phyloP scores from a whole-genome alignment of 2,329 filamentous ascomycete genomes.

The Fusarium piperis region DNA sequence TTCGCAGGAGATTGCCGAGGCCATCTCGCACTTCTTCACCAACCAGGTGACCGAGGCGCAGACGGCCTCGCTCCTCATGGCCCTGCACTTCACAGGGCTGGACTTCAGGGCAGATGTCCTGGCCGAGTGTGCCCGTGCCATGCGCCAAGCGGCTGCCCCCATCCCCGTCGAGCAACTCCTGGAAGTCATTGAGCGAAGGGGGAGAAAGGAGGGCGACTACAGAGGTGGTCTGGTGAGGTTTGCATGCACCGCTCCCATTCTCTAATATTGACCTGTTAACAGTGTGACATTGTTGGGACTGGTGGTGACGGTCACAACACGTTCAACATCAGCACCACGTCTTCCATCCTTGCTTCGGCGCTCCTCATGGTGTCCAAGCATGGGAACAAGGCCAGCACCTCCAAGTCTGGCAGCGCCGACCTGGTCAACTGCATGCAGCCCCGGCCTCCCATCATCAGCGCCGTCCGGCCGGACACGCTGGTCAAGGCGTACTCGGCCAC shows the following conservation, averaged over 20 bases:
- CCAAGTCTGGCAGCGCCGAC: conserved; percentile 94
- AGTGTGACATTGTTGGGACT: conserved; percentile 95
- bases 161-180: conserved; percentile 73
- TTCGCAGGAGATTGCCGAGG: conserved; percentile 86
- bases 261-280: conserved; percentile 11
- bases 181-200: conserved; percentile 67
- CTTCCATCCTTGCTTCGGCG: conserved; percentile 89
- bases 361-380: conserved; percentile 91
- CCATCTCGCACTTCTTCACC: conserved; percentile 91
- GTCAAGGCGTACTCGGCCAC: conserved; percentile 77
- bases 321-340: conserved; percentile 97
- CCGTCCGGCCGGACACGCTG: conserved; percentile 78
- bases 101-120: conserved; percentile 88
- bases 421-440: conserved; percentile 81
- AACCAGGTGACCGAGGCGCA: conserved; percentile 90
- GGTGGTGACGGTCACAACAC: conserved; percentile 97
- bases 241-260: background rate
- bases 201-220: conserved; percentile 77
- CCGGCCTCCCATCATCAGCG: conserved; percentile 76
- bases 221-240: conserved; percentile 79
- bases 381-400: conserved; percentile 94
- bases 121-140: conserved; percentile 82
- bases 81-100: conserved; percentile 88
- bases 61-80: conserved; percentile 85
- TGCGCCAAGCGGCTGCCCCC: conserved; percentile 81